A percentile compares a stretch with the other conserved stretches of the same genome.
Evolutionary conservation across 148 eudicot genomes (phyloP).

Genomic region (Rhododendron williamsianum): DNA sequence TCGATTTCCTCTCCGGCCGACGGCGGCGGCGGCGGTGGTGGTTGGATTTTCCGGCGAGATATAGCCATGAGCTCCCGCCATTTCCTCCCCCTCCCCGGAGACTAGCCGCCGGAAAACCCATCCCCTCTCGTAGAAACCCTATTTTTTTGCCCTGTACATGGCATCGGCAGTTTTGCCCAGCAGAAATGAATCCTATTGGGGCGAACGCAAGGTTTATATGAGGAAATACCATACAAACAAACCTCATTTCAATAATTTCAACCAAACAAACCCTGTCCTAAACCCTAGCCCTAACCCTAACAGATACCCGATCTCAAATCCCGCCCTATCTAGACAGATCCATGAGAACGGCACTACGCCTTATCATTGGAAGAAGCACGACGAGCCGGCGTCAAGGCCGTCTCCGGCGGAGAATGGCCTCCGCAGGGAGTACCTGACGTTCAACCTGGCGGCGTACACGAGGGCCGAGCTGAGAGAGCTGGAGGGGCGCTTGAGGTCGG

Average conservation of each 20-base stretch:
- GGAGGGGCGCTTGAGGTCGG: constrained; percentile 23
- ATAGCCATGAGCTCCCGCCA: constrained; percentile 13
- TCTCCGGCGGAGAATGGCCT: background rate
- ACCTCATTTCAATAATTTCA: background rate
- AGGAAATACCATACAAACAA: constrained; percentile 3
- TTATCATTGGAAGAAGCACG: background rate
- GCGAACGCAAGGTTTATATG: constrained; percentile 5
- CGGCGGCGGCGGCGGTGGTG: background rate
- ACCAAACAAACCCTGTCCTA: constrained; percentile 23
- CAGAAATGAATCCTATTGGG: constrained; percentile 41
- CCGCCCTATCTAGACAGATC: constrained; percentile 13
- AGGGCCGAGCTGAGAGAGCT: constrained; percentile 30
- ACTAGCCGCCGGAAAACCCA: constrained; percentile 12
- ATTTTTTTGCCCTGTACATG: constrained; percentile 12
- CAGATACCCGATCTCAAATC: constrained; percentile 11
- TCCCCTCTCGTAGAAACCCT: background rate
- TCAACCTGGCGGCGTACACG: constrained; percentile 23
- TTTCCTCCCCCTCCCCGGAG: constrained; percentile 25
- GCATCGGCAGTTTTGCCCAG: constrained; percentile 49
- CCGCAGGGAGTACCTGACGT: background rate
- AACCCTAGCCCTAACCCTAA: constrained; percentile 40
- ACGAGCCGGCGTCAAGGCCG: background rate
- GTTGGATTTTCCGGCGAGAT: background rate
- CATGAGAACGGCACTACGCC: background rate
- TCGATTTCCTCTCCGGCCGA: background rate